Conservation (phyloP, 2,329 filamentous ascomycete genomes). For the Pseudocercospora crystallina region DNA sequence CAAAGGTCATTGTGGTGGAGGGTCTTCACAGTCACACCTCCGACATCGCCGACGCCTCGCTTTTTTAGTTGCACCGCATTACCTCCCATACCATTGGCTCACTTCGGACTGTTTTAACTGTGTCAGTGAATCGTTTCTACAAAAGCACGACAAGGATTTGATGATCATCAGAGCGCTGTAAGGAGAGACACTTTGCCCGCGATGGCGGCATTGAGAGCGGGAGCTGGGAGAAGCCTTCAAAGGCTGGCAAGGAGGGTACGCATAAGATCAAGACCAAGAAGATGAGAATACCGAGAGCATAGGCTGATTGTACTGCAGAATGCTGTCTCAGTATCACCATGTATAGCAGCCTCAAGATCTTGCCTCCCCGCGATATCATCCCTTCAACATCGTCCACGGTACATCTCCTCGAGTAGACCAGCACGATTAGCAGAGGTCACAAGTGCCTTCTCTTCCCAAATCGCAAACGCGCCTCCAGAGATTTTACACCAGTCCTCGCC, state of each 20-base stretch:
- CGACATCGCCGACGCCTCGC: slow-evolving; percentile 7
- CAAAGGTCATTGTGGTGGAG: too few relatives aligned
- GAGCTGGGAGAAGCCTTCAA: slow-evolving; percentile 20
- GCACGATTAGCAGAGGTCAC: slow-evolving; percentile 37
- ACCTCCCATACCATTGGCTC: slow-evolving; percentile 21
- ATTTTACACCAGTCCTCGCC: slow-evolving; percentile 65
- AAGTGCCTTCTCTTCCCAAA: slow-evolving; percentile 64
- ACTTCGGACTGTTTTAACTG: neutral
- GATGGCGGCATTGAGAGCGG: slow-evolving; percentile 24
- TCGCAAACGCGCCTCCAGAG: slow-evolving; percentile 64
- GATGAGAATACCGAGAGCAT: neutral
- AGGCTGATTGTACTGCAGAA: slow-evolving; percentile 5
- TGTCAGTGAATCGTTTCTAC: too few relatives aligned
- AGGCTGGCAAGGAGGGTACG: slow-evolving; percentile 24
- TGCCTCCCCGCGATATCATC: slow-evolving; percentile 7
- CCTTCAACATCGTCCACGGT: slow-evolving; percentile 29
- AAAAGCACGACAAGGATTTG: neutral
- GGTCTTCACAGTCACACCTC: slow-evolving; percentile 1
- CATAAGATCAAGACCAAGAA: neutral
- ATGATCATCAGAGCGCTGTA: neutral
- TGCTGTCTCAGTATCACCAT: slow-evolving; percentile 6
- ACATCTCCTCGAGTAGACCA: slow-evolving; percentile 25
- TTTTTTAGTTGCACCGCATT: slow-evolving; percentile 7
- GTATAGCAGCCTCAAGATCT: slow-evolving; percentile 5
- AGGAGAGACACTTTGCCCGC: neutral